Evolutionary conservation across 345 rosid genomes (phyloP).

Genomic region (Boechera stricta): DNA sequence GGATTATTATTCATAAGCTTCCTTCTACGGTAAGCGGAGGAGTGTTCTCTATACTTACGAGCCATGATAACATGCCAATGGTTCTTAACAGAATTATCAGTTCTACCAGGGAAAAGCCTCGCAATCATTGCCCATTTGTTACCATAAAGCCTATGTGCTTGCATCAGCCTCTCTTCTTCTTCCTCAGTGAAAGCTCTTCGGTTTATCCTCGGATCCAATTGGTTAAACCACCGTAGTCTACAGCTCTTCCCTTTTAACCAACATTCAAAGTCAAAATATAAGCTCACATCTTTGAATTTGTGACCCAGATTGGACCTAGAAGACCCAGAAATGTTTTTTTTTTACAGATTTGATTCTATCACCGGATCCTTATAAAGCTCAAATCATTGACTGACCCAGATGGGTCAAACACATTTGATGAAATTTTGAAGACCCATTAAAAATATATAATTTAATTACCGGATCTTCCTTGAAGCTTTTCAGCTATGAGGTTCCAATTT

Average conservation of each 20-base stretch:
- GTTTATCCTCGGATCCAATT: constrained; percentile 93
- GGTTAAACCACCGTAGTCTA: constrained; percentile 95
- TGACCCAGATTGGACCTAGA: constrained; percentile 11
- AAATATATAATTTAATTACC: constrained; percentile 51
- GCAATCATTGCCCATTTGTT: constrained; percentile 99
- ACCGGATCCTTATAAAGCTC: constrained; percentile 2
- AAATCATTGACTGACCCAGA: neutral
- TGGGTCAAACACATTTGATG: constrained; percentile 23
- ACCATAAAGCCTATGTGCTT: constrained; percentile 91
- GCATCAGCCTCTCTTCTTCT: constrained; percentile 95
- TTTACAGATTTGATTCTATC: neutral
- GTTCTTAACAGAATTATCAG: constrained; percentile 98
- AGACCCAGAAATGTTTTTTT: neutral
- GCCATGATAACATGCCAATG: constrained; percentile 99
- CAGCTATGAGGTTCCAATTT: constrained; percentile 98
- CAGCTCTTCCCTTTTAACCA: constrained; percentile 82
- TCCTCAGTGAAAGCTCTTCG: constrained; percentile 89
- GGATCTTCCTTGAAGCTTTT: constrained; percentile 93
- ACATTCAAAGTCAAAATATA: neutral
- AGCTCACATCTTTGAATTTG: constrained; percentile 19
- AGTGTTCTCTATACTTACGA: constrained; percentile 89
- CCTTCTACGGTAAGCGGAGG: constrained; percentile 75
- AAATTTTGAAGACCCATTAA: neutral
- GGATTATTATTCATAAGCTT: constrained; percentile 46
- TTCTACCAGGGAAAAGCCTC: constrained; percentile 93